Evolutionary conservation across 2,329 filamentous ascomycete genomes (phyloP), one percentile per base, ranked within the genome.

Genomic region (Esteya vermicola): DNA sequence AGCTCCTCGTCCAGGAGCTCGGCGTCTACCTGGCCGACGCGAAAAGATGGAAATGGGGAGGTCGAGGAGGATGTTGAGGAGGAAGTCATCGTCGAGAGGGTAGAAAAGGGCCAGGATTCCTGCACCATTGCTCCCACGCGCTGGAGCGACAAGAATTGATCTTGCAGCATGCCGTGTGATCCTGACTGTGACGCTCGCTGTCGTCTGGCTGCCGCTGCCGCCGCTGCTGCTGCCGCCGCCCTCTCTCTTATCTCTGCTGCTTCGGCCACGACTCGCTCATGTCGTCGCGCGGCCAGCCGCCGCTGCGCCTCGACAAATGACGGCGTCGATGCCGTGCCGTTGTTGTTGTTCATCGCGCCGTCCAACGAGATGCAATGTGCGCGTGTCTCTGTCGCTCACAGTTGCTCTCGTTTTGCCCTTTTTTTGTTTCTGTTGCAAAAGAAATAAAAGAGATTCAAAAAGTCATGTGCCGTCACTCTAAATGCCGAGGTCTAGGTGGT

Each of bases 1-100:
- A 98, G 68, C 62, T 96, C 91, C 54, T 94, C 85, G 58, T 98
- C 91, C 16, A 98, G 70, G 37, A 98, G 67, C 58, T 96, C 91
- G 28, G 91, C 86, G 58, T 98, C 91, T 33, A 96, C 85, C 61
- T 98, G 91, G 22, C 89, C 86, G 22, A 98, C 91, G 40, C 91
- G 79, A 57, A 94, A 95, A 10, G 84, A 33, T 4, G 30, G 30
- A 12, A 14, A 25, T 3, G 22, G 10, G 6, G 33, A 8, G 16
- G 18, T 9, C 16, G 36, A 38, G 19, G 19, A 10, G 4, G 36
- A 20, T 13, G 74, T 75, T 8, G 35, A 30, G 3, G 10, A 7
- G 19, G 36, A n/a, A 8, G 13, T 4, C n/a, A 14, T 4, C 14
- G 19, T 4, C 19, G 36, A 18, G 14, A 14, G 26, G 26, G 16